Conservation (phyloP, 331 rosid genomes). For the Malus hybrid region DNA sequence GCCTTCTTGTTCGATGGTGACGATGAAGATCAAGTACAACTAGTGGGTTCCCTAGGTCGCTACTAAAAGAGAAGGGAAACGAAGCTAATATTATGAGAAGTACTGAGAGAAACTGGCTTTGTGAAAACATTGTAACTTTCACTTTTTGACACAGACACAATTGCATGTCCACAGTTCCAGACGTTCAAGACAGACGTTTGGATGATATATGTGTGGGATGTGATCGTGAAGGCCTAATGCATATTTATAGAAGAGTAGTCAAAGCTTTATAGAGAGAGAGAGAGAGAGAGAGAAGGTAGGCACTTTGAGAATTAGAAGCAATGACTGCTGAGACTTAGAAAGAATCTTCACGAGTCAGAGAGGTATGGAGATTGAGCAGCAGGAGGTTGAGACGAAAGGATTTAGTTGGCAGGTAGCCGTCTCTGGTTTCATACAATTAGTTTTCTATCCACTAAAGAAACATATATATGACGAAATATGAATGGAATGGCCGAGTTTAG, state of each 20-base stretch:
- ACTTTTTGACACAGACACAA: neutral
- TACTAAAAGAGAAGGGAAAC: constrained; percentile 34
- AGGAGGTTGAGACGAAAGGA: constrained; percentile 26
- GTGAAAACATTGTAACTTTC: constrained; percentile 22
- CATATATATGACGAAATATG: neutral
- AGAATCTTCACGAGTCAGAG: constrained; percentile 5
- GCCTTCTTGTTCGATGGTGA: neutral
- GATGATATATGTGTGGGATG: neutral
- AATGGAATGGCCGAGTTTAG: constrained; percentile 3
- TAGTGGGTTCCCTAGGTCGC: constrained; percentile 18
- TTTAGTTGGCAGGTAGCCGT: constrained; percentile 28
- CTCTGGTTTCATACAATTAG: constrained; percentile 3
- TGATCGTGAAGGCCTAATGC: neutral
- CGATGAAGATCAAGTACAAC: neutral
- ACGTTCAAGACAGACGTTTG: neutral
- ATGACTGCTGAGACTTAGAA: neutral
- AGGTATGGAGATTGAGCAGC: constrained; percentile 7
- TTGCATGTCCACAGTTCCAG: neutral
- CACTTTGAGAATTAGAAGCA: constrained; percentile 16
- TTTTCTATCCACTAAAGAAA: neutral
- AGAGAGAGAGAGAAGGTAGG: neutral
- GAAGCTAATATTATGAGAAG: constrained; percentile 25
- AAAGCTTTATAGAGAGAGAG: neutral
- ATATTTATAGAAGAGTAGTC: neutral
- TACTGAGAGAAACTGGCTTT: constrained; percentile 7